Evolutionary conservation across 352 stramenopile species (phyloP), one percentile per base, ranked within the genome.

Genomic region (Pythium biforme): DNA sequence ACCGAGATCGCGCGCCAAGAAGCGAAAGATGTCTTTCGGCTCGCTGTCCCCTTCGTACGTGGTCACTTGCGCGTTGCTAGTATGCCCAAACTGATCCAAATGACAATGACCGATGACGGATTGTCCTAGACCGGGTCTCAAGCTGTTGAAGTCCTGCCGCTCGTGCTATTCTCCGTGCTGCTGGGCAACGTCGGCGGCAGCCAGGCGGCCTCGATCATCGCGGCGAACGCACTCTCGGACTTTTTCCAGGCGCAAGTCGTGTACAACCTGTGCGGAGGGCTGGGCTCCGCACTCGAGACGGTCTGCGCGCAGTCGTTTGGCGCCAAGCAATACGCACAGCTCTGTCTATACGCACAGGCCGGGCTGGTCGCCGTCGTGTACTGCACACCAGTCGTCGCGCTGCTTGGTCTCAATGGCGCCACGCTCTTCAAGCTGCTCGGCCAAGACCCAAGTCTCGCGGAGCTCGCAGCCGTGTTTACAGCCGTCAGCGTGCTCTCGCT

Each of bases 321-420:
- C 8, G 72, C 61, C n/a, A 74, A 74, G 39, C 64, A 72, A 25
- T 54, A 57, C 8, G 39, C 51, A 2, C 73, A 87, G 58, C 33
- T 85, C n/a, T 81, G 77, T 41, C 25, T 85, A 7, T 79, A 74
- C 29, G 65, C 56, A 0, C 77, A 87, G 50, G 72, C 77, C 0
- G 75, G 66, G 1, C 22, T 80, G 4, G 1, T 83, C 17, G 29
- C 69, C 4, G 66, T 61, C 31, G 33, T 49, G 19, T 58, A 67
- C 37, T 58, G 29, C 19, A 12, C 72, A 4, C 64, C 70, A 2
- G 58, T 73, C 20, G 19, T 55, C 1, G 10, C 48, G 4, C 1
- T 68, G 8, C 37, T 79, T 0, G 26, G 34, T 7, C 43, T 79
- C 14, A 75, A 68, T 39, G 69, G 69, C 5, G 37, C 47, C 3